A percentile compares a stretch with the other conserved stretches of the same genome.
These are phyloP conservation scores for Oryza officinalis DNA, from an alignment of 176 grass and related monocot species.

Conservation along the genomic window DNA sequence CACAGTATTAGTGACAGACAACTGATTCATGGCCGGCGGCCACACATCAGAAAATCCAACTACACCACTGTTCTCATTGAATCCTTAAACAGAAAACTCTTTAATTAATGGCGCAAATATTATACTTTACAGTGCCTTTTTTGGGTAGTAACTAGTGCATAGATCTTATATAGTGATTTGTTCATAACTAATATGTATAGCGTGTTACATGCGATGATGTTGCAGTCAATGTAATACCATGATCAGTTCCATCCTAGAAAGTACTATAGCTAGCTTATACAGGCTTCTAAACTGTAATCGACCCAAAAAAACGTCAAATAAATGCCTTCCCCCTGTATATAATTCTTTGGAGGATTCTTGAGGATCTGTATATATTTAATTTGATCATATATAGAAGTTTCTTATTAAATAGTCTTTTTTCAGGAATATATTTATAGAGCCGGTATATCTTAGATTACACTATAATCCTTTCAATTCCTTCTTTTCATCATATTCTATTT, in stretches of 20 bases:
- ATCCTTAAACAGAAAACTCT: conserved; percentile 31
- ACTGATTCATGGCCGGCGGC: conserved; percentile 32
- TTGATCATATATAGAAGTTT: not conserved
- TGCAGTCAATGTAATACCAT: not conserved
- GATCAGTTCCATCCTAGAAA: not conserved
- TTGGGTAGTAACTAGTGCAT: not conserved
- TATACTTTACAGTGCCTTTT: not conserved
- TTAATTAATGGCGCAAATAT: conserved; percentile 38
- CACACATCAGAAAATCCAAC: conserved; percentile 42
- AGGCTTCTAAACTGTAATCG: not conserved
- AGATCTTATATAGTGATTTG: not conserved
- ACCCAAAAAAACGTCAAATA: not conserved
- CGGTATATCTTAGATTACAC: not conserved
- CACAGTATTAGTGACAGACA: conserved; percentile 39
- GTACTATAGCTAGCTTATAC: too few relatives aligned
- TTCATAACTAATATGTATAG: not conserved
- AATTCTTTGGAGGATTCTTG: not conserved
- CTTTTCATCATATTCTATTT: conserved; percentile 7
- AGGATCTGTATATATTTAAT: not conserved
- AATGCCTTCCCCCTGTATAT: not conserved
- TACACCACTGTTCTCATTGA: conserved; percentile 46
- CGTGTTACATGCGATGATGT: conserved; percentile 15
- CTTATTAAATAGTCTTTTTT: not conserved
- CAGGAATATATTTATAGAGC: not conserved
- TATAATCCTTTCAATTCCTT: not conserved